Base-by-base conservation (phyloP, 345 rosid species). In the Bruguiera gymnorhiza region DNA sequence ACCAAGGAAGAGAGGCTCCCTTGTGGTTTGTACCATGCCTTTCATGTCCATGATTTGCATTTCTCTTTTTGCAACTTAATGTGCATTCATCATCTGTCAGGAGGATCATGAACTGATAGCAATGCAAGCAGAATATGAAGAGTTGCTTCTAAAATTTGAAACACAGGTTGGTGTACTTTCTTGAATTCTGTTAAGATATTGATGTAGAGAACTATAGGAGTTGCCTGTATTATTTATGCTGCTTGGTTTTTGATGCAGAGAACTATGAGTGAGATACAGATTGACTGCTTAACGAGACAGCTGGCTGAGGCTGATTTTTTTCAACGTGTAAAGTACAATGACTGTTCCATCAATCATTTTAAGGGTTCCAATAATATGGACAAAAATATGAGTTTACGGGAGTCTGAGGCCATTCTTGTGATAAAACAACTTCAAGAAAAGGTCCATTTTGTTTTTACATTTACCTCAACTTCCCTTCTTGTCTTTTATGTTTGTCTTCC, bases 401-500 rank as follows among this genome's bases (percentile, higher is more conserved):
- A 86, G 81, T 84, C 82, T 7, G 96, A 91, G 77, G 81, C 83
- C 76, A 83, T 83, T 73, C 76, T 79, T 81, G 86, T 89, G 66
- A 87, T 88, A 79, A 87, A 88, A 79, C 92, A 86, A 83, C 97
- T 93, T 61, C 89, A 91, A 77, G 96, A 89, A 83, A 90, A 91
- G 97, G 98, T 91, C 66, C 66, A 52, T 69, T 65, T 77, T 61
- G 32, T 50, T 71, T 71, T 67, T 60, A 21, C 7, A 63, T 53
- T 19, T 61, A 50, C 18, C 16, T 62, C 36, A 37, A 51, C 26
- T 54, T 60, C 43, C 4, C 7, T 57, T 67, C 24, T 30, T 50
- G 26, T 21, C 50, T 29, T 27, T 24, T 1, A 3, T 19, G 50
- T 63, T 26, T 57, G 19, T 56, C 18, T 21, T 19, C 6, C 2